Base-by-base conservation (phyloP, 345 rosid genomes). In the Kernera saxatilis region DNA sequence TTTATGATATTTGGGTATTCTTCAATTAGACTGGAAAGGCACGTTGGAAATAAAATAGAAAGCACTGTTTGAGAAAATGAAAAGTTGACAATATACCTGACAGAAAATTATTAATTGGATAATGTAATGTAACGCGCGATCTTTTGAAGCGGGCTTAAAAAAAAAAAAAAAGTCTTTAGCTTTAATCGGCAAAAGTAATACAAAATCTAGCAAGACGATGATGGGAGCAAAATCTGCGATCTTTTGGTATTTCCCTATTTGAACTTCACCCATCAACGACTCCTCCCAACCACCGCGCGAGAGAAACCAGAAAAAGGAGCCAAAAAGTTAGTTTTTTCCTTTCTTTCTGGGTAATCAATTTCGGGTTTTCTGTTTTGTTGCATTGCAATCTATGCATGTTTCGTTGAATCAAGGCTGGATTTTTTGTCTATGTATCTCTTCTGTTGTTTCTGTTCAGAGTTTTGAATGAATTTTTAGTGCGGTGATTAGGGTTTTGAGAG, bases 261-360 rank as follows among this genome's bases (percentile, higher is more conserved):
- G 60, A 58, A 25, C 35, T 13, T 11, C 58, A 44, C 65, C 69
- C 57, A 64, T 64, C 69, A 49, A 48, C 64, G 53, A 41, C 66
- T 46, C 51, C 14, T 62, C 23, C 2, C 35, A 62, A 3, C 51
- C 53, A 30, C 39, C 58, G 71, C 58, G 62, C 61, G 23, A 18
- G 53, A 30, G 33, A 32, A 32, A 5, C 19, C 52, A 33, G 19
- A 51, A 4, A 11, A 56, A 52, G 37, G 36, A 61, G 53, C 44
- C 76, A 3, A 21, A 43, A 65, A 46, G 72, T 73, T 39, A 0
- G 62, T 0, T 14, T 60, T 67, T 51, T 37, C 10, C 1, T 23
- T 19, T 49, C 37, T 52, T n/a, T 54, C 77, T 73, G 53, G 15
- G 53, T 48, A 2, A 36, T 22, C 36, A 8, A n/a, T 56, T 39